Percentiles rank a stretch among this genome's conserved stretches.
Conservation (phyloP, 805 yeast genomes). For the Starmerella geochares region DNA sequence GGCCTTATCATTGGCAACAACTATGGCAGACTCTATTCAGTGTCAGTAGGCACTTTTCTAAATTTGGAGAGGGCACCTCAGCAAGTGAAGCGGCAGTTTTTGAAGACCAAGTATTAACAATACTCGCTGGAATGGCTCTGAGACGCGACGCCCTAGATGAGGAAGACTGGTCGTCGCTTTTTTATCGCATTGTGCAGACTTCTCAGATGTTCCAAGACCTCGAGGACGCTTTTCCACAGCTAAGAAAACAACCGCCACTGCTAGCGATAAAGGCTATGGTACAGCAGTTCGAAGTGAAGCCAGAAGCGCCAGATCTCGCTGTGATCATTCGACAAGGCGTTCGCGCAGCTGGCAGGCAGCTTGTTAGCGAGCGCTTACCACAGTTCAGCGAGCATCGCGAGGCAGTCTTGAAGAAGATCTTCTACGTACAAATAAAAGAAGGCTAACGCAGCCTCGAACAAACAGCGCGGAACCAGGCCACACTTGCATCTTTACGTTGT, state of each 20-base stretch:
- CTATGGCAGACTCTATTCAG: slow-evolving; percentile 32
- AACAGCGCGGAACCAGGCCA: too few relatives aligned
- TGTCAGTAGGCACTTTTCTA: slow-evolving; percentile 26
- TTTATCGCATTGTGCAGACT: slow-evolving; percentile 28
- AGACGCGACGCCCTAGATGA: slow-evolving; percentile 31
- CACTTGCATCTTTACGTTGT: too few relatives aligned
- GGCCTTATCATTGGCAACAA: slow-evolving; percentile 33
- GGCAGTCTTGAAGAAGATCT: not conserved
- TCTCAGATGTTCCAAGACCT: slow-evolving; percentile 26
- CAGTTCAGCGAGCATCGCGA: slow-evolving; percentile 13
- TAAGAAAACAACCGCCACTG: slow-evolving; percentile 20
- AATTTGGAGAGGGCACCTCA: slow-evolving; percentile 7
- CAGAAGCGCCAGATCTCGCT: slow-evolving; percentile 15
- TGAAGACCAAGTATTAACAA: slow-evolving; percentile 18
- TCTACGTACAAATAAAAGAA: not conserved
- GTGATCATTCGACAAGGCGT: slow-evolving; percentile 22
- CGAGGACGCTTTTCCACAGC: slow-evolving; percentile 15
- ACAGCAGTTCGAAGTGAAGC: slow-evolving; percentile 23
- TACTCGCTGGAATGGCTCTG: slow-evolving; percentile 28
- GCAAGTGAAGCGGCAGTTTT: not conserved
- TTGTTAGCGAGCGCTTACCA: slow-evolving; percentile 12
- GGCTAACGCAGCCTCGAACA: too few relatives aligned
- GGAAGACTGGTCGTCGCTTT: slow-evolving; percentile 29
- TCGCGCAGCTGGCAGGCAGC: slow-evolving; percentile 14
- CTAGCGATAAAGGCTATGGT: slow-evolving; percentile 25